A percentile compares a stretch with the other conserved stretches of the same genome.
Evolutionary conservation across 768 basidiomycete species (phyloP).

Genomic region (Hydnum rufescens): DNA sequence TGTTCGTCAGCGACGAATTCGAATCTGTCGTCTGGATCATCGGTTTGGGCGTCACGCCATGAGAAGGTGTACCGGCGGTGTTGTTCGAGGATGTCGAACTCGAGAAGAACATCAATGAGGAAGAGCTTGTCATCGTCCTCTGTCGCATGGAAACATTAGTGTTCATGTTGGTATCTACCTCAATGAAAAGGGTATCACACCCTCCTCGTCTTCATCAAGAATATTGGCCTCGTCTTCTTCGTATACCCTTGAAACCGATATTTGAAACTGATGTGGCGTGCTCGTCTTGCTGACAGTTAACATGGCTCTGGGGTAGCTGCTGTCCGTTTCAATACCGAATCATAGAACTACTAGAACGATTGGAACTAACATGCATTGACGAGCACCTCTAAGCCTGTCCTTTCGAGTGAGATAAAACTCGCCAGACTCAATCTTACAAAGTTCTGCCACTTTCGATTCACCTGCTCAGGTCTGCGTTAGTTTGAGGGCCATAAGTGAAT

Average conservation of each 20-base stretch:
- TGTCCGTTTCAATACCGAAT: neutral
- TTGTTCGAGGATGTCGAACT: constrained; percentile 56
- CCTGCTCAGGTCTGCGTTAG: too few species aligned
- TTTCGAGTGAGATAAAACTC: constrained; percentile 82
- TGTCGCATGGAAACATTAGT: neutral
- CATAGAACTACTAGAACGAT: neutral
- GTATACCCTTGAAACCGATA: constrained; percentile 90
- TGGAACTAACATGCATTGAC: constrained; percentile 85
- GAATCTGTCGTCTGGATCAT: constrained; percentile 81
- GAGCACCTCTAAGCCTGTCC: constrained; percentile 71
- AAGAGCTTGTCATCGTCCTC: constrained; percentile 63
- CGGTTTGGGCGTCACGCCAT: constrained; percentile 74
- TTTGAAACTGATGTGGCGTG: constrained; percentile 57
- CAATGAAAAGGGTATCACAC: constrained; percentile 27
- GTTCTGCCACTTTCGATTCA: constrained; percentile 85
- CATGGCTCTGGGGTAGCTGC: constrained; percentile 88
- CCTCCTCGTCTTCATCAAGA: constrained; percentile 72
- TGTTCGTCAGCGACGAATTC: constrained; percentile 64
- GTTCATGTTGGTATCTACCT: neutral
- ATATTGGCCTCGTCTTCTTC: constrained; percentile 94
- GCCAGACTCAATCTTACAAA: constrained; percentile 83
- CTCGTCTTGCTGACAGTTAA: constrained; percentile 65
- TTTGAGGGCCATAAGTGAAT: too few species aligned
- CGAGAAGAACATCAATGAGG: constrained; percentile 75
- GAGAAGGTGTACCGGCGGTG: constrained; percentile 66